These are phyloP conservation scores for Eucalyptus marginata DNA, from an alignment of 345 rosid genomes.

Conservation along the genomic window DNA sequence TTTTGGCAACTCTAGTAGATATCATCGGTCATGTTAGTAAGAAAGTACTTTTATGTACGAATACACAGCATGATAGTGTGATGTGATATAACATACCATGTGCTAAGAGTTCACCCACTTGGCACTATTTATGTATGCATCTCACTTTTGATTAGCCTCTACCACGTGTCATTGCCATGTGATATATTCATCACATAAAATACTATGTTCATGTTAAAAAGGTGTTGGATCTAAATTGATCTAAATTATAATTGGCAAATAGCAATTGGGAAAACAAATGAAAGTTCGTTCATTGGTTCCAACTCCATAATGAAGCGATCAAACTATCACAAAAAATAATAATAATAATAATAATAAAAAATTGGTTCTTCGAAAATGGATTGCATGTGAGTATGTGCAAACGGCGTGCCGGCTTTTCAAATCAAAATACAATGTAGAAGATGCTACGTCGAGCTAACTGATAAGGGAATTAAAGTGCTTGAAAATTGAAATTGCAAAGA, in stretches of 20 bases:
- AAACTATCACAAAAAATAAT: background rate
- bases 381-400: background rate
- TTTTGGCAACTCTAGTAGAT: rapidly evolving
- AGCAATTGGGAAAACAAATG: background rate
- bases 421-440: background rate
- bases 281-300: background rate
- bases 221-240: background rate
- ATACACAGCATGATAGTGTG: rapidly evolving
- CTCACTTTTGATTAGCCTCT: background rate
- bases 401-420: rapidly evolving
- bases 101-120: rapidly evolving
- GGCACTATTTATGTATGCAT: no score
- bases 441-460: background rate
- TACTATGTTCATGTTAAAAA: background rate
- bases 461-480: background rate
- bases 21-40: rapidly evolving
- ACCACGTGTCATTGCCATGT: rapidly evolving
- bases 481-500: background rate
- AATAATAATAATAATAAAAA: background rate
- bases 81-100: rapidly evolving
- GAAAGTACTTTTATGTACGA: rapidly evolving
- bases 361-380: rapidly evolving
- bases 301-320: background rate
- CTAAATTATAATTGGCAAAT: background rate
- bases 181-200: background rate